phyloP scores from a whole-genome alignment of 225 moss, liverwort and hornwort species.

The Straminergon stramineum region DNA sequence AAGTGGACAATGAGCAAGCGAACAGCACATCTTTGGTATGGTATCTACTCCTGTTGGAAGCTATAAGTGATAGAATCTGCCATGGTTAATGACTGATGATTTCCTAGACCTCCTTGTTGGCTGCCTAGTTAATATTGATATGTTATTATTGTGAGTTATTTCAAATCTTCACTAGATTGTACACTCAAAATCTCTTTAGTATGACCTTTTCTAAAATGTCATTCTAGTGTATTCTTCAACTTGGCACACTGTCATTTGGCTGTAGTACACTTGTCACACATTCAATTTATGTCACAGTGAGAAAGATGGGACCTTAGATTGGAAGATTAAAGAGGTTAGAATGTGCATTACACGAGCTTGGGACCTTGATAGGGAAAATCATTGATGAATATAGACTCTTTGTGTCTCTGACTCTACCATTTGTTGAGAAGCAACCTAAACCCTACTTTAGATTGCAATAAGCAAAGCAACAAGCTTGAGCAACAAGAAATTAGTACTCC shows the following conservation, averaged over 20 bases:
- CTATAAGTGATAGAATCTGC: not conserved
- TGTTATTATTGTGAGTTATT: not conserved
- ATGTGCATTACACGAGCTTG: not conserved
- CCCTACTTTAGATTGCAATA: not conserved
- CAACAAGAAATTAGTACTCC: not conserved
- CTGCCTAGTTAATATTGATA: not conserved
- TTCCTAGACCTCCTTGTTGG: not conserved
- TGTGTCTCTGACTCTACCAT: not conserved
- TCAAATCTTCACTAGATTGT: not conserved
- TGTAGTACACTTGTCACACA: not conserved
- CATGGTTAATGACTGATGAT: not conserved
- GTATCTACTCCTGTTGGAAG: not conserved
- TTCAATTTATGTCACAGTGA: not conserved
- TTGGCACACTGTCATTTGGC: not conserved
- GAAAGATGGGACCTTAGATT: not conserved
- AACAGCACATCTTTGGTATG: not conserved
- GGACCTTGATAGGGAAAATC: not conserved
- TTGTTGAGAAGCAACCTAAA: not conserved
- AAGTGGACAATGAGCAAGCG: conserved; percentile 1
- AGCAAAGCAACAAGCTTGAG: not conserved
- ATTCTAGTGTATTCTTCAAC: not conserved
- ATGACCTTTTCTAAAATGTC: not conserved
- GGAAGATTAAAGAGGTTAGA: not conserved
- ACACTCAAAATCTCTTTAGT: not conserved
- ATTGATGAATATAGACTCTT: not conserved